Evolutionary conservation across 2,329 filamentous ascomycete genomes (phyloP).

Genomic region (Trichoderma sp.): DNA sequence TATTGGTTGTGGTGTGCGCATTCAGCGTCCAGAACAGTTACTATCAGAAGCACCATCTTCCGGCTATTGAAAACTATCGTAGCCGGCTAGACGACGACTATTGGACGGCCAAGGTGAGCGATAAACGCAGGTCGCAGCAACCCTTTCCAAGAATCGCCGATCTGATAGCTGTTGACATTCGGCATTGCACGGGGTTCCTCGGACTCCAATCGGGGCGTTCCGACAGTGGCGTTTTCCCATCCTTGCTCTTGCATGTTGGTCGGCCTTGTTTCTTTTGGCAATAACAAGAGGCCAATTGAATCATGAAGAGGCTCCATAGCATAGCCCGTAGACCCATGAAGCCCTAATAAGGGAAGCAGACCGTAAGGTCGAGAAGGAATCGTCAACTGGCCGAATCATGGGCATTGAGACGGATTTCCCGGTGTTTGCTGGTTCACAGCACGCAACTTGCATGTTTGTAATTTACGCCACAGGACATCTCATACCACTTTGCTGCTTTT

Average conservation of each 20-base stretch:
- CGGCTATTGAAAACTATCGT: background rate
- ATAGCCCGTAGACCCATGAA: background rate
- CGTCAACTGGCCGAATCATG: background rate
- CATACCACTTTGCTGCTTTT: background rate
- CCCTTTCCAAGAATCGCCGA: background rate
- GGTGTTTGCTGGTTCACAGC: background rate
- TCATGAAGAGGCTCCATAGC: background rate
- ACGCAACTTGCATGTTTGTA: background rate
- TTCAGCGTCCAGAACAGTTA: background rate
- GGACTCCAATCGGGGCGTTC: conserved; percentile 1
- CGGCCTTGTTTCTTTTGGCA: background rate
- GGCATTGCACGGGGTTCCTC: background rate
- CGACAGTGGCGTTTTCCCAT: conserved; percentile 2
- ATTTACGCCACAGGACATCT: background rate
- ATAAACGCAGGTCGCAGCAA: background rate
- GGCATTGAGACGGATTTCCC: background rate
- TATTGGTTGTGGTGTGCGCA: background rate
- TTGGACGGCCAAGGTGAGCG: background rate
- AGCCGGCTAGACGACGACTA: background rate
- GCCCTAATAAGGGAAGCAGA: background rate
- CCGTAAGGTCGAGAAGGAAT: background rate
- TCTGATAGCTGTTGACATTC: background rate
- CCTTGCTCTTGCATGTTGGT: background rate
- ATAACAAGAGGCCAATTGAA: background rate
- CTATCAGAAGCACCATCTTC: background rate